Evolutionary conservation across 192 early-diverging fungal species (phyloP).

Genomic region (Gorgonomyces haynaldii): DNA sequence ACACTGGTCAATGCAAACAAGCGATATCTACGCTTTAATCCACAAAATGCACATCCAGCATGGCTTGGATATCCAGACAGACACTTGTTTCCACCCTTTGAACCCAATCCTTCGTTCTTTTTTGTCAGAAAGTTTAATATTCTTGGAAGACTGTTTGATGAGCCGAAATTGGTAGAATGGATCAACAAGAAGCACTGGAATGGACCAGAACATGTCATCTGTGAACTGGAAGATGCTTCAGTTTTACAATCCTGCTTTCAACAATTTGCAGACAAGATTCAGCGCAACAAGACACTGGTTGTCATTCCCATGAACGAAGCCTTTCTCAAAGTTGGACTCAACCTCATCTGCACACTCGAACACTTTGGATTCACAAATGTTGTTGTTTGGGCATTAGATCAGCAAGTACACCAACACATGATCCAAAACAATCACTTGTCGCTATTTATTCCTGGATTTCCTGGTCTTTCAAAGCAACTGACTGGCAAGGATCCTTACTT

Average conservation of each 20-base stretch:
- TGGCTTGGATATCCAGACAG: slow-evolving; percentile 11
- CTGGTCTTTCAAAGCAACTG: not conserved
- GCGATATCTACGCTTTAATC: slow-evolving; percentile 19
- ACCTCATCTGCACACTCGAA: slow-evolving; percentile 6
- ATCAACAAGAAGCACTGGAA: slow-evolving; percentile 20
- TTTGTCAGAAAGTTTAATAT: slow-evolving; percentile 30
- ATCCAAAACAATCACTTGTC: not conserved
- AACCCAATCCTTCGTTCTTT: slow-evolving; percentile 19
- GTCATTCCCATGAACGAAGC: slow-evolving; percentile 6
- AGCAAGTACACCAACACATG: slow-evolving; percentile 2
- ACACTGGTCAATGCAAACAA: slow-evolving; percentile 16
- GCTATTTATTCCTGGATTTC: slow-evolving; percentile 6
- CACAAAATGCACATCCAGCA: slow-evolving; percentile 12
- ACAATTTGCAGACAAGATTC: slow-evolving; percentile 5
- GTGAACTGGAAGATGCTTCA: not conserved
- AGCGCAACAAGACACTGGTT: slow-evolving; percentile 1
- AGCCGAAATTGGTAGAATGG: slow-evolving; percentile 23
- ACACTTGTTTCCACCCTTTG: slow-evolving; percentile 8
- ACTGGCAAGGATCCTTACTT: no score
- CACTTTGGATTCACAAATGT: not conserved
- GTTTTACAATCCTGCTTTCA: slow-evolving; percentile 4
- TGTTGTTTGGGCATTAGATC: slow-evolving; percentile 9
- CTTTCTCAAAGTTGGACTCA: not conserved
- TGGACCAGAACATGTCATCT: not conserved
- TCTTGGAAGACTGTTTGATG: not conserved